Percentiles rank a stretch among this genome's conserved stretches.
phyloP scores from a whole-genome alignment of 1,284 basidiomycete genomes.

The Sporisorium iseilematis-ciliati region DNA sequence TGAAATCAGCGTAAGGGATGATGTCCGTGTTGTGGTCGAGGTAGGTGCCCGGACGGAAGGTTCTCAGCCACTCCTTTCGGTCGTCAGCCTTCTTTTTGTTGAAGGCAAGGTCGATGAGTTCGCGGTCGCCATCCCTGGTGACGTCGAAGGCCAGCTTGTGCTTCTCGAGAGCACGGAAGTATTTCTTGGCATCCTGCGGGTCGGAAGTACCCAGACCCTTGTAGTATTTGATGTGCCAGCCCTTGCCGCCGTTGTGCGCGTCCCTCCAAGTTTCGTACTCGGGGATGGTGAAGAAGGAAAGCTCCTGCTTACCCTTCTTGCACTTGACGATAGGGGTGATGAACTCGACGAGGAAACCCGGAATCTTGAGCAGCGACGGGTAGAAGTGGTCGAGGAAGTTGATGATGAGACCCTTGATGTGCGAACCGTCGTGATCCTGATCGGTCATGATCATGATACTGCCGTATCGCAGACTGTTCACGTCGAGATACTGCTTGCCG shows the following conservation, averaged over 20 bases:
- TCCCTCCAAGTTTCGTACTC: slow-evolving; percentile 95
- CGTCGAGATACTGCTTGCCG: slow-evolving; percentile 85
- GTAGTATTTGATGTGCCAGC: slow-evolving; percentile 79
- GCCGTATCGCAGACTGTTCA: slow-evolving; percentile 87
- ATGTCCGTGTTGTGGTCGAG: slow-evolving; percentile 89
- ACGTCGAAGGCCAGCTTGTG: slow-evolving; percentile 93
- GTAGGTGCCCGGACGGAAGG: slow-evolving; percentile 96
- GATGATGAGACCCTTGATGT: slow-evolving; percentile 98
- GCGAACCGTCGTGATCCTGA: slow-evolving; percentile 99
- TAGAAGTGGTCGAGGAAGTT: slow-evolving; percentile 98
- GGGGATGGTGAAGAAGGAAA: slow-evolving; percentile 96
- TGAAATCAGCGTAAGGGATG: slow-evolving; percentile 92
- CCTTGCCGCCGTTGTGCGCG: slow-evolving; percentile 81
- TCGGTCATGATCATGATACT: slow-evolving; percentile 99
- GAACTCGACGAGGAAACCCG: slow-evolving; percentile 96
- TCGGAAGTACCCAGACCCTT: slow-evolving; percentile 98
- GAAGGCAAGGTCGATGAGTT: slow-evolving; percentile 96
- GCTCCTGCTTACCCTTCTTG: slow-evolving; percentile 82
- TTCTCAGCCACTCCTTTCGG: slow-evolving; percentile 96
- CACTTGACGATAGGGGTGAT: slow-evolving; percentile 95
- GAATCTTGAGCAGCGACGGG: slow-evolving; percentile 90
- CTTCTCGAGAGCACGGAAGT: slow-evolving; percentile 91
- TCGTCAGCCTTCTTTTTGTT: slow-evolving; percentile 99
- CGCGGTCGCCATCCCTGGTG: slow-evolving; percentile 84
- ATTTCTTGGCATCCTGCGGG: slow-evolving; percentile 88